phyloP scores from a whole-genome alignment of 139 green algal genomes.

The Microglena sp. region DNA sequence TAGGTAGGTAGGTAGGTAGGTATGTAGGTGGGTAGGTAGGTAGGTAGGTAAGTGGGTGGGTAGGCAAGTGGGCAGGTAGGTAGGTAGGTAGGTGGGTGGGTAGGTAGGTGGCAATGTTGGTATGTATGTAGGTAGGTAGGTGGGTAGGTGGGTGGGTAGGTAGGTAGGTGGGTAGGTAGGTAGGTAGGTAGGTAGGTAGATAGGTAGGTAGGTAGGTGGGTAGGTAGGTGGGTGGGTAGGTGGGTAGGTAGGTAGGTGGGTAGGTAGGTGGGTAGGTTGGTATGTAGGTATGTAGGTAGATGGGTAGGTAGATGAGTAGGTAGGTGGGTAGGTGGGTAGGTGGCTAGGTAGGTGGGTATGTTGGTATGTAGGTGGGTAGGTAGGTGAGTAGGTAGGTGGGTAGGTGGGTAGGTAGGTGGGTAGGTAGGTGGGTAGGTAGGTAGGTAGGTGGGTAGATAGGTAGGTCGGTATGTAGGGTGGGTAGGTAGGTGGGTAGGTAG shows the following conservation, averaged over 20 bases:
- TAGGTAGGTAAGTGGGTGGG: neutral
- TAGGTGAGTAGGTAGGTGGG: neutral
- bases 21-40: neutral
- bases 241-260: conserved; percentile 2
- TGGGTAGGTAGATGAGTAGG: neutral
- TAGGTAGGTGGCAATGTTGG: neutral
- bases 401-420: neutral
- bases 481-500: no score
- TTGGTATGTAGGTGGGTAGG: neutral
- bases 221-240: conserved; percentile 3
- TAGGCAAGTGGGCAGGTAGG: neutral
- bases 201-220: no score
- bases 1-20: neutral
- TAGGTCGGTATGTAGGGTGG: no score
- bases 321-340: neutral
- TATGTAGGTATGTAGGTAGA: conserved; percentile 5
- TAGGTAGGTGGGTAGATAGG: neutral
- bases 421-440: neutral
- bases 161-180: no score
- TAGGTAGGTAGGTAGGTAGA: no score
- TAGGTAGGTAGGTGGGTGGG: neutral
- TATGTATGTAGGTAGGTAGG: neutral
- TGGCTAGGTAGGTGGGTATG: neutral
- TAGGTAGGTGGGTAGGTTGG: neutral
- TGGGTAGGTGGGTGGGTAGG: neutral